phyloP scores from a whole-genome alignment of 768 basidiomycete species.

The Dendrothele bispora region DNA sequence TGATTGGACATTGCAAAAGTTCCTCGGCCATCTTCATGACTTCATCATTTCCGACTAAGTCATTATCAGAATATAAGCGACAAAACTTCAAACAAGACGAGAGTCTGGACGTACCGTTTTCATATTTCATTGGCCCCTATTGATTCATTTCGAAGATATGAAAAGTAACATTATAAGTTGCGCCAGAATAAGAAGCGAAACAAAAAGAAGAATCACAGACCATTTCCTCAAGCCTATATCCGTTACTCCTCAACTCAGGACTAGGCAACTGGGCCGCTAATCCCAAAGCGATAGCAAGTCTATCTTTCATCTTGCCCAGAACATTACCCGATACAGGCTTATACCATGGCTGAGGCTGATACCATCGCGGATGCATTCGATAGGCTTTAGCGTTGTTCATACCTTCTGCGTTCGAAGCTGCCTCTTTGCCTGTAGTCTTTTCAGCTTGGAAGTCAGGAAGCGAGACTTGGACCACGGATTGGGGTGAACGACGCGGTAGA shows the following conservation, averaged over 20 bases:
- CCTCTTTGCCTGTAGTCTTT: background rate
- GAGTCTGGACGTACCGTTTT: constrained; percentile 21
- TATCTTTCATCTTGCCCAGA: constrained; percentile 24
- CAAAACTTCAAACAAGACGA: background rate
- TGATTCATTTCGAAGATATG: background rate
- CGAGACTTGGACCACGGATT: constrained; percentile 8
- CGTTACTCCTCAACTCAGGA: constrained; percentile 35
- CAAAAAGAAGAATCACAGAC: constrained; percentile 19
- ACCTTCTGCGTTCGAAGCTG: background rate
- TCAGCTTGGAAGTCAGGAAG: constrained; percentile 14
- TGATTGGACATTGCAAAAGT: constrained; percentile 42
- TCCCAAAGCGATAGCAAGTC: constrained; percentile 32
- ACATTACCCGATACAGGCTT: constrained; percentile 34
- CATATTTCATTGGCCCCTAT: constrained; percentile 37
- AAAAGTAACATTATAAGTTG: background rate
- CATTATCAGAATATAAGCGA: background rate
- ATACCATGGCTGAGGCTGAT: constrained; percentile 45
- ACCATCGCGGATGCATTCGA: constrained; percentile 18
- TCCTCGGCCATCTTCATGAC: constrained; percentile 40
- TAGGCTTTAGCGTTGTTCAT: constrained; percentile 8
- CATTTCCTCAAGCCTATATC: constrained; percentile 45
- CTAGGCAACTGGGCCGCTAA: constrained; percentile 39
- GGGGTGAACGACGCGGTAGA: constrained; percentile 32
- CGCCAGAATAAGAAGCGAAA: background rate
- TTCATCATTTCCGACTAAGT: constrained; percentile 39